Base-by-base conservation (phyloP, 768 basidiomycete genomes). In the Tulasnella sp. region DNA sequence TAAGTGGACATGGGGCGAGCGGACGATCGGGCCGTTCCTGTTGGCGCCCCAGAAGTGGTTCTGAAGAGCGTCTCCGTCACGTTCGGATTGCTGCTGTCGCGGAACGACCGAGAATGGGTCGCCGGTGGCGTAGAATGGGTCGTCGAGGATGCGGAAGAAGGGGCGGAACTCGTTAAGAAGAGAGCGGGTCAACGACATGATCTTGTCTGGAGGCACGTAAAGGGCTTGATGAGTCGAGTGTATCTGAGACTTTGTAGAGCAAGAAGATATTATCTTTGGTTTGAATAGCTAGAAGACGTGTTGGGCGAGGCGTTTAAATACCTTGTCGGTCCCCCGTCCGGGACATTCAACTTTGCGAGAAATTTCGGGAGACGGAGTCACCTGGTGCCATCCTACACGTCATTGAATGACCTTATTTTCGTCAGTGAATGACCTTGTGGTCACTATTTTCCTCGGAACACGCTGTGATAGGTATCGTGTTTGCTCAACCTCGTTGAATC, bases 61-160 rank as follows among this genome's bases (percentile, higher is more conserved):
- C 23, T 75, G 74, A 37, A 39, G 15, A 57, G 35, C 74, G 18
- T 75, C 46, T 42, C 74, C 10, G 15, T 57, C 35, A 40, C 74
- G 48, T 16, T 39, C 44, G 57, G 29, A 29, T 51, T 29, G 51
- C 35, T 57, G 74, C 15, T 39, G 37, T 18, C 51, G 74, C 15
- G 74, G 48, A 32, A 35, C 32, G 57, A 55, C 51, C 5, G 74
- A 18, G 26, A 57, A 75, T 15, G 74, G 74, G 32, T 74, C 72
- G 13, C 74, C 40, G 55, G 16, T 26, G 15, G 39, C 29, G 48
- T 48, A 48, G 70, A 72, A 35, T 70, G 69, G 69, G 23, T 79
- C 77, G 37, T 70, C 74, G 42, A 79, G 70, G 26, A 74, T 23
- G 72, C 70, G 79, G 77, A 79, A 79, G 79, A 79, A 73, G 39